A percentile compares a stretch with the other conserved stretches of the same genome.
Conservation (phyloP, 2,329 filamentous ascomycete genomes). For the Westerdykella aurantiaca region DNA sequence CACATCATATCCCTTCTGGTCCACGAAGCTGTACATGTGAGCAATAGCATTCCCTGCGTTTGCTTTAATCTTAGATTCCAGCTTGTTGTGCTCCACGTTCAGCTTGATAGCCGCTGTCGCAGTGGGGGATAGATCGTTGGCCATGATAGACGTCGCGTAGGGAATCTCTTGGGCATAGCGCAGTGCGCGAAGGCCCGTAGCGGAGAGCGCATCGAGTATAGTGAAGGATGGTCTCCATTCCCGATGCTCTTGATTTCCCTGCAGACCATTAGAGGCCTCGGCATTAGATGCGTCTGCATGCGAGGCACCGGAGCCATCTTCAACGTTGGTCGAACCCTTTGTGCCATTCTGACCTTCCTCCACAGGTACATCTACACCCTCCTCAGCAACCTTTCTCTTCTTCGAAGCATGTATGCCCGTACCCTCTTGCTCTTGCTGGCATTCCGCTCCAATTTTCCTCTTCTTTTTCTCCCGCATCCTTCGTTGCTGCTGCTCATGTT, state of each 20-base stretch:
- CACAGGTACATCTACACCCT: conserved; percentile 3
- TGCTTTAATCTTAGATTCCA: conserved; percentile 64
- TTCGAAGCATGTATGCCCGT: conserved; percentile 10
- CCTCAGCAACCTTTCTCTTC: conserved; percentile 21
- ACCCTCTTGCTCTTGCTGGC: conserved; percentile 18
- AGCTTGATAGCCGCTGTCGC: conserved; percentile 75
- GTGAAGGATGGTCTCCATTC: conserved; percentile 34
- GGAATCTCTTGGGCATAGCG: conserved; percentile 90
- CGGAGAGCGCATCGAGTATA: conserved; percentile 93
- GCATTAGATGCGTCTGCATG: neutral
- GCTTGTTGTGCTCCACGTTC: conserved; percentile 78
- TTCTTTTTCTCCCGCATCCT: conserved; percentile 36
- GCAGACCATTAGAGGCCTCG: conserved; percentile 4
- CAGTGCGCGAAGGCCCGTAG: conserved; percentile 83
- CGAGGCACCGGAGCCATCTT: neutral
- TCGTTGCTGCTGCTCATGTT: conserved; percentile 37
- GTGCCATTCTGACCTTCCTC: conserved; percentile 4
- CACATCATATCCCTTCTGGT: conserved; percentile 67
- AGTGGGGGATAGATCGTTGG: conserved; percentile 78
- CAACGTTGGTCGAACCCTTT: neutral
- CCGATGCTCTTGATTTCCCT: conserved; percentile 8
- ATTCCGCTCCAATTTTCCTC: conserved; percentile 12
- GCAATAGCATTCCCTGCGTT: conserved; percentile 77
- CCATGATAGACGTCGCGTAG: conserved; percentile 72
- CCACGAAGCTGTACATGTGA: conserved; percentile 78